Conservation (phyloP, 352 stramenopile genomes). For the Hyphochytrium catenoides region DNA sequence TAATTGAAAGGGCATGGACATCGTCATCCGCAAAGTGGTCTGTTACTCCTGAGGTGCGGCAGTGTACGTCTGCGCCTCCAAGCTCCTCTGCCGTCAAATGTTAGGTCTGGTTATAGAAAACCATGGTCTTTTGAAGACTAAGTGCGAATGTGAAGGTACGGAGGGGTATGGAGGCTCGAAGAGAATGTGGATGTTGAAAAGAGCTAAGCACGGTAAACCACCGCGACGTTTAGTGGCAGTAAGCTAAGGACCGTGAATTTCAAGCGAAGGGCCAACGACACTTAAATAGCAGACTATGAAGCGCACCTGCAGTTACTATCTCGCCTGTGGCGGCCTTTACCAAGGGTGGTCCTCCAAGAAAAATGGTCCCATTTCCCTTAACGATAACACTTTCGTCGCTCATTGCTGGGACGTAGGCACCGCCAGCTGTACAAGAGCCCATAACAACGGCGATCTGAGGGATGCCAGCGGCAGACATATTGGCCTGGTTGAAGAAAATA, state of each 20-base stretch:
- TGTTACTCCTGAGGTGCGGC: slow-evolving; percentile 71
- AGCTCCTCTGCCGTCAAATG: slow-evolving; percentile 88
- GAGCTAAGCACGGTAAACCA: no score
- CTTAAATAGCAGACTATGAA: no score
- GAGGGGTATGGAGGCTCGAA: no score
- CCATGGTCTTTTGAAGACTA: no score
- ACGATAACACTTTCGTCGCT: slow-evolving; percentile 95
- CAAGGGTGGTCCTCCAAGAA: slow-evolving; percentile 87
- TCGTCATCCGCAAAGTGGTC: slow-evolving; percentile 92
- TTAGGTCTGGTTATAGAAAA: no score
- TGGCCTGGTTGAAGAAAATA: slow-evolving; percentile 97
- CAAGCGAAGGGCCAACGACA: no score
- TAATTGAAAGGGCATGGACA: slow-evolving; percentile 71
- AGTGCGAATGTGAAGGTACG: no score
- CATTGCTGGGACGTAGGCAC: slow-evolving; percentile 90
- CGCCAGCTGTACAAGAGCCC: slow-evolving; percentile 88
- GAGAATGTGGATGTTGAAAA: no score
- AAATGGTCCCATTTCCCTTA: slow-evolving; percentile 86
- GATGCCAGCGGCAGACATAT: slow-evolving; percentile 78
- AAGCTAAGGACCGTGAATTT: no score
- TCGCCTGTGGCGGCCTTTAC: slow-evolving; percentile 94
- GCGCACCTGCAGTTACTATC: slow-evolving; percentile 73
- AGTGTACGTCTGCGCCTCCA: slow-evolving; percentile 75
- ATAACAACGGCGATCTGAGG: slow-evolving; percentile 93
- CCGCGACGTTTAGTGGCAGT: no score